Evolutionary conservation across 495 filamentous ascomycete species (phyloP).

Genomic region (Hypoxylon perforatum): DNA sequence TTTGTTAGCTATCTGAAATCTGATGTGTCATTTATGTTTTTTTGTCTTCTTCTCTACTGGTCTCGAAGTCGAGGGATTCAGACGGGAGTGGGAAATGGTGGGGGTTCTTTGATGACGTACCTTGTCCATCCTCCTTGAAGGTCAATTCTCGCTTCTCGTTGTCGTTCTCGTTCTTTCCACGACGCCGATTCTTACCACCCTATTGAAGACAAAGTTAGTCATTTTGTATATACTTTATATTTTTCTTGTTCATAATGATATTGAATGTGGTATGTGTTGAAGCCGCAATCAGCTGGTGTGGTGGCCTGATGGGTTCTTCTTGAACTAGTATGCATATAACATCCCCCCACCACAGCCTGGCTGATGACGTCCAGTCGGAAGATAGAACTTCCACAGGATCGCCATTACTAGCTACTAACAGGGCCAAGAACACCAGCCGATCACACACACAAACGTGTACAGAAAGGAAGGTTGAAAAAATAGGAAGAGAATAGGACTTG

Average conservation of each 20-base stretch:
- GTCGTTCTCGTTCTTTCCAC: conserved; percentile 99
- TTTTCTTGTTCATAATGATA: conserved; percentile 1
- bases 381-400: background rate
- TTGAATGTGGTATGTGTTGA: conserved; percentile 23
- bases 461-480: conserved; percentile 4
- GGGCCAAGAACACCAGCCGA: conserved; percentile 11
- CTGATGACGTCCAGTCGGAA: conserved; percentile 9
- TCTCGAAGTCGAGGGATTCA: background rate
- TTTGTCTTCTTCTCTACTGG: background rate
- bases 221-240: conserved; percentile 7
- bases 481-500: conserved; percentile 24
- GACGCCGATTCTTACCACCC: conserved; percentile 98
- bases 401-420: background rate
- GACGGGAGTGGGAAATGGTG: background rate
- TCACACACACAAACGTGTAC: conserved; percentile 5
- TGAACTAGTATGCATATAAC: background rate
- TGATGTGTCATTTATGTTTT: conserved; percentile 4
- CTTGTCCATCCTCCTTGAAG: conserved; percentile 99
- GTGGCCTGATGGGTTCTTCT: conserved; percentile 7
- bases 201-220: conserved; percentile 54
- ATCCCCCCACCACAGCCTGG: background rate
- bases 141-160: conserved; percentile 99
- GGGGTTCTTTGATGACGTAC: conserved; percentile 57
- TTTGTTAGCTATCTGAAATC: conserved; percentile 30
- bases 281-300: conserved; percentile 1